Evolutionary conservation across 148 eudicot species (phyloP).

Genomic region (Rhododendron ovatum): DNA sequence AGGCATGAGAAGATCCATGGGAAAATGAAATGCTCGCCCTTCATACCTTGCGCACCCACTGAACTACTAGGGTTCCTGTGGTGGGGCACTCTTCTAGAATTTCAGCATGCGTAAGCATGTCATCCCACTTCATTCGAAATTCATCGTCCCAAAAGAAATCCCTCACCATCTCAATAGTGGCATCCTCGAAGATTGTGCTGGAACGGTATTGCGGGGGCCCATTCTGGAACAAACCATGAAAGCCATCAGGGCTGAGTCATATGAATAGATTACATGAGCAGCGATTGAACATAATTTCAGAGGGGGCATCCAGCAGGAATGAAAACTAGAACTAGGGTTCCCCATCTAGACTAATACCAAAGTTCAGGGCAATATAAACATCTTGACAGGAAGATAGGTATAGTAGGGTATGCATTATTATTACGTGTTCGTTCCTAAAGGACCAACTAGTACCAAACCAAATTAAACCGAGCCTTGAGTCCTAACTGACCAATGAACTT

Average conservation of each 20-base stretch:
- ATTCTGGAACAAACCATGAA: slow-evolving; percentile 34
- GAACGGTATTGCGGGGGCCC: slow-evolving; percentile 86
- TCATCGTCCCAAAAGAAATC: slow-evolving; percentile 75
- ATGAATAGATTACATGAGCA: background rate
- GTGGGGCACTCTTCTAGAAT: slow-evolving; percentile 41
- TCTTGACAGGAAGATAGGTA: background rate
- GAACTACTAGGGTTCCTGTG: slow-evolving; percentile 51
- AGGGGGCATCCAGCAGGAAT: background rate
- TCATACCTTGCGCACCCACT: slow-evolving; percentile 61
- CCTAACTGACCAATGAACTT: background rate
- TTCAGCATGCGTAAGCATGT: slow-evolving; percentile 41
- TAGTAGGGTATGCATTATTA: background rate
- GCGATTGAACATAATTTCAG: background rate
- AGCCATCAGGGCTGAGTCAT: background rate
- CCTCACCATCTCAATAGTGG: slow-evolving; percentile 48
- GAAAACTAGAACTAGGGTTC: background rate
- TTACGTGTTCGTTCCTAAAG: background rate
- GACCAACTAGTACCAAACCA: background rate
- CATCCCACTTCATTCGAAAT: slow-evolving; percentile 56
- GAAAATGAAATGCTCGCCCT: background rate
- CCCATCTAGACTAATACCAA: background rate
- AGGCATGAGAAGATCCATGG: background rate
- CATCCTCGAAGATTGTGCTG: slow-evolving; percentile 50
- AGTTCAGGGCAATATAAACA: background rate
- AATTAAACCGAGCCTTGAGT: background rate